Evolutionary conservation across 352 stramenopile genomes (phyloP).

Genomic region (Globisporangium lucens): DNA sequence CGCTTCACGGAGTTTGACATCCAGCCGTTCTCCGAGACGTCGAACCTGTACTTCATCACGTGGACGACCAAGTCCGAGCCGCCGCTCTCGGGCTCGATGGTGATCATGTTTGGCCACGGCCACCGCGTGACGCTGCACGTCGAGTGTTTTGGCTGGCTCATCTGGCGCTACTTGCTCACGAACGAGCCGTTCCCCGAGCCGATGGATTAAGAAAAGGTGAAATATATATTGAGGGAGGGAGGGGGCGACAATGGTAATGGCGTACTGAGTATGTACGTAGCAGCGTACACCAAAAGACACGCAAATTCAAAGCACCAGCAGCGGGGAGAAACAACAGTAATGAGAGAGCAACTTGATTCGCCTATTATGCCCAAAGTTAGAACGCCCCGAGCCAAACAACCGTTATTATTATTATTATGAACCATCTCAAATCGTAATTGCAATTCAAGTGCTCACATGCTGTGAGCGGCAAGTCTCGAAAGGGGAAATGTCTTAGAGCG

Average conservation of each 20-base stretch:
- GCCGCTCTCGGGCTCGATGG: slow-evolving; percentile 66
- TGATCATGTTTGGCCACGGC: slow-evolving; percentile 84
- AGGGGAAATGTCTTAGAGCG: background rate
- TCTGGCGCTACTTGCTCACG: slow-evolving; percentile 82
- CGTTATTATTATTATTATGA: too few species aligned
- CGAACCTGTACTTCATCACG: slow-evolving; percentile 81
- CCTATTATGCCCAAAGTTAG: too few species aligned
- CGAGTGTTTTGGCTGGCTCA: slow-evolving; percentile 84
- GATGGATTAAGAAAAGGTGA: slow-evolving; percentile 28
- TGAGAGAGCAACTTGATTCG: too few species aligned
- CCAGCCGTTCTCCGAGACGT: slow-evolving; percentile 64
- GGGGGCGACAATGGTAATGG: background rate
- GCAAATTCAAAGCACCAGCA: too few species aligned
- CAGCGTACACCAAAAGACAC: too few species aligned
- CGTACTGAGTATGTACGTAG: background rate
- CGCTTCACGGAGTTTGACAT: slow-evolving; percentile 77
- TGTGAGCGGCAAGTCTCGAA: too few species aligned
- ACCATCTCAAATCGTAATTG: too few species aligned
- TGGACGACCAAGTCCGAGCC: slow-evolving; percentile 83
- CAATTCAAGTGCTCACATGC: too few species aligned
- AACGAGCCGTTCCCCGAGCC: slow-evolving; percentile 78
- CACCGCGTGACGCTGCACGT: slow-evolving; percentile 82
- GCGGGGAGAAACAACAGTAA: too few species aligned
- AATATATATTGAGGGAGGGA: background rate
- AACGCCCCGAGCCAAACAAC: too few species aligned